These are phyloP conservation scores for Saccharomyces jurei DNA, from an alignment of 805 yeast species.

Conservation along the genomic window DNA sequence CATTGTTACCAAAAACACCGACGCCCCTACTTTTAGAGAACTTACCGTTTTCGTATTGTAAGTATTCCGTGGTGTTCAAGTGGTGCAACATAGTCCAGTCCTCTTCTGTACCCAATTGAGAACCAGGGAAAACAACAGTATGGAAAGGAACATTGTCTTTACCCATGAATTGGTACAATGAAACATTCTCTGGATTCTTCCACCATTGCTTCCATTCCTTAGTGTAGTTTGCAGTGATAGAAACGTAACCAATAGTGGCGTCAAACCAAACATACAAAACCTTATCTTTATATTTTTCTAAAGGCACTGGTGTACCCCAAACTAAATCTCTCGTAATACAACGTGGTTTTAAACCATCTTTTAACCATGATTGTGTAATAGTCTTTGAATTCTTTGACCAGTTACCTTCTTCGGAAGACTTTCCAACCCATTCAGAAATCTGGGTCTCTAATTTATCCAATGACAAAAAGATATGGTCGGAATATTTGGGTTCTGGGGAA, in stretches of 20 bases:
- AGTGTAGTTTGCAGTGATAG: conserved; percentile 91
- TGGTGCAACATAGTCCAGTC: conserved; percentile 88
- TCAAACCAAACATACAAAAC: conserved; percentile 98
- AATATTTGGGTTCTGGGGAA: conserved; percentile 68
- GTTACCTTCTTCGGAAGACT: conserved; percentile 60
- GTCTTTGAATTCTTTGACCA: conserved; percentile 92
- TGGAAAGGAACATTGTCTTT: conserved; percentile 99
- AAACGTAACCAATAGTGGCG: conserved; percentile 93
- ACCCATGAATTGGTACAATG: conserved; percentile 96
- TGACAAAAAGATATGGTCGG: conserved; percentile 78
- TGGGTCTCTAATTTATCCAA: conserved; percentile 78
- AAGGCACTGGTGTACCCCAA: conserved; percentile 99
- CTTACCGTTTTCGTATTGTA: conserved; percentile 96
- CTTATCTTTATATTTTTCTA: conserved; percentile 75
- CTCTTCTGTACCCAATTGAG: conserved; percentile 82
- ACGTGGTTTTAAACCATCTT: conserved; percentile 86
- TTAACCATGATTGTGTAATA: conserved; percentile 89
- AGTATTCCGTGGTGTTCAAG: conserved; percentile 87
- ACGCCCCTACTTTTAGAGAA: conserved; percentile 96
- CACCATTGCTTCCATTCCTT: conserved; percentile 85
- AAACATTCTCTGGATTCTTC: conserved; percentile 83
- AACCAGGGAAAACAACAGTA: conserved; percentile 93
- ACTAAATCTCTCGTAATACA: conserved; percentile 94
- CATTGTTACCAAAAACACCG: conserved; percentile 98
- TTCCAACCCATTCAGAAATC: conserved; percentile 61